Base-by-base conservation (phyloP, 2,329 filamentous ascomycete species). In the Xylariaceae sp. region DNA sequence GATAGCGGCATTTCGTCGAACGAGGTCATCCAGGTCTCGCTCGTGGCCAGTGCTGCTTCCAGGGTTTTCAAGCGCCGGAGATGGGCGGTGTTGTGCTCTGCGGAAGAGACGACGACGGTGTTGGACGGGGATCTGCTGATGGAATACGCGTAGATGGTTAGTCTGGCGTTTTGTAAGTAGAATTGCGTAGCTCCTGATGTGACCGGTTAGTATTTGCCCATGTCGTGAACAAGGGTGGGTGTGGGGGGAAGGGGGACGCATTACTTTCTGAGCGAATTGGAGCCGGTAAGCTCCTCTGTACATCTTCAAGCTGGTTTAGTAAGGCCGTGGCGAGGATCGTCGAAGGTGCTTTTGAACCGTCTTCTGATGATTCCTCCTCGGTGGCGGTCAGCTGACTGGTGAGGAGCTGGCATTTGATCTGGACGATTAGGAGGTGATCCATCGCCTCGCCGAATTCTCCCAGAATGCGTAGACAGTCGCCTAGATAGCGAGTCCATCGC, bases 321-420 rank as follows among this genome's bases (percentile, higher is more conserved):
- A 34, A n/a, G 29, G 30, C 32, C 4, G 30, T 19, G 12, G n/a
- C 4, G 11, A 37, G 9, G 30, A 9, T 19, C 1, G 4, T 11
- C 8, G 39, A 29, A 34, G 48, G 32, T 8, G 29, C 19, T 32
- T 6, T 29, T 34, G 29, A 29, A 6, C 26, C 41, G 8, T 30
- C 19, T 12, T 44, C 19, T 12, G 26, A 26, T 27, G 9, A 44
- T 27, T 26, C 26, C 19, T 44, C 41, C 6, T 44, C 41, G 26
- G 41, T 44, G 27, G 35, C 35, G 35, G 60, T 61, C 2, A 65
- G 12, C 44, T 66, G 61, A 9, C 66, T 65, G 7, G 54, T 58
- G 30, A 67, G 62, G 4, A 65, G 54, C 32, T 65, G 63, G 37
- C 65, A 64, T 41, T 59, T 64, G 27, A 65, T 49, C 27, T 67